Percentiles rank a stretch among this genome's conserved stretches.
These are phyloP conservation scores for Alnus rubra DNA, from an alignment of 306 rosid species.

Conservation along the genomic window DNA sequence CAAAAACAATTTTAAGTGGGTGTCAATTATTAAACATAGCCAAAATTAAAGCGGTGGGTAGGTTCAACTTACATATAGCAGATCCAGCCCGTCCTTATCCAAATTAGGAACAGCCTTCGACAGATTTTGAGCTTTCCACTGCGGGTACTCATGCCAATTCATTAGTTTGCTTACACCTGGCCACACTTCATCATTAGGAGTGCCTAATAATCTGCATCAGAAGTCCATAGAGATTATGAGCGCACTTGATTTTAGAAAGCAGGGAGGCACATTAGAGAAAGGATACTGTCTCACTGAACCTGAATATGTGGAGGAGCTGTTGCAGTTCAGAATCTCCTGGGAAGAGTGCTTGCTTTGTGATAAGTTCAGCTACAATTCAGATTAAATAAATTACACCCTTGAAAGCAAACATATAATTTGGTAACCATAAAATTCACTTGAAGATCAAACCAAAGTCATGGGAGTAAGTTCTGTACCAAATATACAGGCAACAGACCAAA, in stretches of 20 bases:
- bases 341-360: slow-evolving; percentile 82
- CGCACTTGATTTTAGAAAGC: background rate
- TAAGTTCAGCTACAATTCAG: slow-evolving; percentile 68
- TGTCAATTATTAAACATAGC: background rate
- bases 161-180: slow-evolving; percentile 88
- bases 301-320: slow-evolving; percentile 95
- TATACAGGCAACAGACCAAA: slow-evolving; percentile 96
- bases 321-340: slow-evolving; percentile 97
- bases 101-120: slow-evolving; percentile 66
- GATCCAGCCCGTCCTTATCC: slow-evolving; percentile 67
- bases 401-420: slow-evolving; percentile 1
- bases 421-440: background rate
- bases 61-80: slow-evolving; percentile 50
- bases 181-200: slow-evolving; percentile 92
- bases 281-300: slow-evolving; percentile 32
- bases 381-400: background rate
- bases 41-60: background rate
- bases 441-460: background rate
- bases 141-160: slow-evolving; percentile 98
- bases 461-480: slow-evolving; percentile 52
- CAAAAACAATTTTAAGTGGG: background rate
- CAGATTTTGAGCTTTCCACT: slow-evolving; percentile 74
- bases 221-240: background rate
- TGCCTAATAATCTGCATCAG: slow-evolving; percentile 71
- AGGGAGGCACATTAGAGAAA: background rate